Percentiles rank a stretch among this genome's conserved stretches.
phyloP scores from a whole-genome alignment of 2,329 filamentous ascomycete species.

The Ceratocystis destructans region DNA sequence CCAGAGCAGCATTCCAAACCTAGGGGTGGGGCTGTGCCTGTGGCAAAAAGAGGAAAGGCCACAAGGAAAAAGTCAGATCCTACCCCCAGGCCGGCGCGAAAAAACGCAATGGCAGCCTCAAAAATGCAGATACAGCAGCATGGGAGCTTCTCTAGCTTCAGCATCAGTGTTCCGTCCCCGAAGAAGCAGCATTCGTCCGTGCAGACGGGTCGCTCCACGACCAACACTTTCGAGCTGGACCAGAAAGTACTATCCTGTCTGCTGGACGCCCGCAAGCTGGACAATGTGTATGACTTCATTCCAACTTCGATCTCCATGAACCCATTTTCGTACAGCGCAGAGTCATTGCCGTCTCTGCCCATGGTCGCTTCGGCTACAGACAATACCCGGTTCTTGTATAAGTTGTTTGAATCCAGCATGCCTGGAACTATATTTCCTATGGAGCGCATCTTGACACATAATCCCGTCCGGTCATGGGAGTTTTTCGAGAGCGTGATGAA shows the following conservation, averaged over 20 bases:
- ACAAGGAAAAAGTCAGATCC: constrained; percentile 1
- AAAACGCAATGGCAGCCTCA: constrained; percentile 2
- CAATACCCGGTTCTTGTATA: constrained; percentile 16
- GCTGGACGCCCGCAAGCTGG: constrained; percentile 12
- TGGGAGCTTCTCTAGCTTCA: constrained; percentile 15
- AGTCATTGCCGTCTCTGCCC: not conserved
- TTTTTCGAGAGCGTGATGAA: constrained; percentile 18
- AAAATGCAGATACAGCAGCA: constrained; percentile 13
- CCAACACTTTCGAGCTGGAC: constrained; percentile 8
- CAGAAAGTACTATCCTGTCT: constrained; percentile 15
- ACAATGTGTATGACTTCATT: constrained; percentile 5
- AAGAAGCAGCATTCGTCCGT: not conserved
- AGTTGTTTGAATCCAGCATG: constrained; percentile 17
- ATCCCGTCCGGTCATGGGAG: constrained; percentile 16
- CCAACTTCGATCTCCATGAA: not conserved
- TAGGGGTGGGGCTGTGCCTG: not conserved
- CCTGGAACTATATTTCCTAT: constrained; percentile 17
- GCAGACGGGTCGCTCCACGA: not conserved
- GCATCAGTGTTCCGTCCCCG: not conserved
- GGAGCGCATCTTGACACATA: constrained; percentile 16
- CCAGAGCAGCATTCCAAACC: not conserved
- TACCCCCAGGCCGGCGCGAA: not conserved
- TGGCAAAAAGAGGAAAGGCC: not conserved
- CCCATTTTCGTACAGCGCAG: not conserved
- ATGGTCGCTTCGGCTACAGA: constrained; percentile 7